Evolutionary conservation across 305 asterid species (phyloP), one percentile per base, ranked within the genome.

Genomic region (Fraxinus albicans): DNA sequence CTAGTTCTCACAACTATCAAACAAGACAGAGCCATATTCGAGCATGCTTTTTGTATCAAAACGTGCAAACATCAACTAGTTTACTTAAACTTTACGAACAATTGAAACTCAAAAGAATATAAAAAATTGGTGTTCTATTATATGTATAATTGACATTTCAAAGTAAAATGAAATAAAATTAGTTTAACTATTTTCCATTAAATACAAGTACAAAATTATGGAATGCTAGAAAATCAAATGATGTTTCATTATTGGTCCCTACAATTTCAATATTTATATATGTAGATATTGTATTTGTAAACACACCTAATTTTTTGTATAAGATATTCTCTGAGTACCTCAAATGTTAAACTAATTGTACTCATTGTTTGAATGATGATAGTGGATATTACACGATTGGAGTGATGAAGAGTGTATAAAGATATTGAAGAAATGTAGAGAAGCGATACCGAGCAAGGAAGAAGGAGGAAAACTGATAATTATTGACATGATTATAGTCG

Each of bases 331-430:
- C 3, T 1, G 23, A 17, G 63, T 15, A 17, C 21, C 63, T 3
- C 23, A 50, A 53, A 53, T 53, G 63, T 13, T 53, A 17, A 4
- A 0, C 65, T 55, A 55, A 55, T 6, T 55, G 65, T 55, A 55
- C 23, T 50, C 21, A 15, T 65, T 65, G 15, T 35, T 67, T 31
- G n/a, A 12, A 58, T 34, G 4, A 31, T 58, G 63, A 29, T 31
- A 87, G 88, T 83, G 90, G 86, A 79, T 85, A 80, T 70, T 88
- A 67, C 89, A 88, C 36, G 86, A 85, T 0, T 88, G 90, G 90
- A 79, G 76, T 4, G 87, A 88, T 1, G 83, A 85, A 78, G 86
- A 85, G 35, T 35, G 86, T 10, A 77, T 83, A 2, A 36, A 81
- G 23, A 79, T 85, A 79, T 55, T 88, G 8, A 88, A 81, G 82